Evolutionary conservation across 2,329 filamentous ascomycete genomes (phyloP).

Genomic region (Ascochyta koolunga): DNA sequence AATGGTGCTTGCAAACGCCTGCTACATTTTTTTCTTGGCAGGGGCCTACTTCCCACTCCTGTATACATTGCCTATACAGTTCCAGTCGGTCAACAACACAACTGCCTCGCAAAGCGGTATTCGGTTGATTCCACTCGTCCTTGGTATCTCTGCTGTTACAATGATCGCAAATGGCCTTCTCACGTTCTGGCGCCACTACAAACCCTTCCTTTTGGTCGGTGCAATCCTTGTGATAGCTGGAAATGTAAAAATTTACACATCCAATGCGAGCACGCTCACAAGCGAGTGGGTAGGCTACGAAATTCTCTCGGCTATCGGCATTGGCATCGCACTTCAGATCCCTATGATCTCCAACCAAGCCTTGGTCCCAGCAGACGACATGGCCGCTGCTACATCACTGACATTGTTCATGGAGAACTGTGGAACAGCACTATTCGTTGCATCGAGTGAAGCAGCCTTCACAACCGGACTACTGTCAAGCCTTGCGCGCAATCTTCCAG

Average conservation of each 20-base stretch:
- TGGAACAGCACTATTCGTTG: slow-evolving; percentile 52
- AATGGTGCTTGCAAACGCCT: slow-evolving; percentile 21
- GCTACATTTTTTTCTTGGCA: slow-evolving; percentile 33
- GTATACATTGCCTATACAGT: slow-evolving; percentile 38
- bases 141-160: slow-evolving; percentile 36
- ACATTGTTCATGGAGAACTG: slow-evolving; percentile 52
- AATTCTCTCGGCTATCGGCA: slow-evolving; percentile 52
- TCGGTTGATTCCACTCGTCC: slow-evolving; percentile 35
- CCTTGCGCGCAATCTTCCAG: slow-evolving; percentile 43
- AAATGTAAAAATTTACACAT: slow-evolving; percentile 38
- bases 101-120: slow-evolving; percentile 36
- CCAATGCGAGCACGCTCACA: slow-evolving; percentile 45
- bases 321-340: slow-evolving; percentile 52
- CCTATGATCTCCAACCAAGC: slow-evolving; percentile 51
- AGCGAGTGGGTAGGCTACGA: slow-evolving; percentile 58
- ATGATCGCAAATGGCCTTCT: slow-evolving; percentile 33
- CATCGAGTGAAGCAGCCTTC: slow-evolving; percentile 52
- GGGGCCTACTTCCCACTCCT: slow-evolving; percentile 38
- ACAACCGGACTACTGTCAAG: slow-evolving; percentile 47
- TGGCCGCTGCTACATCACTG: slow-evolving; percentile 49
- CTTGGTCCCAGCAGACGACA: slow-evolving; percentile 43
- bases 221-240: slow-evolving; percentile 31
- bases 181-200: slow-evolving; percentile 49
- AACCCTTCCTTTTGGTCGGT: slow-evolving; percentile 49
- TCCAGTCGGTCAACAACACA: slow-evolving; percentile 34